Evolutionary conservation across 2,329 filamentous ascomycete species (phyloP).

Genomic region (Boeremia exigua): DNA sequence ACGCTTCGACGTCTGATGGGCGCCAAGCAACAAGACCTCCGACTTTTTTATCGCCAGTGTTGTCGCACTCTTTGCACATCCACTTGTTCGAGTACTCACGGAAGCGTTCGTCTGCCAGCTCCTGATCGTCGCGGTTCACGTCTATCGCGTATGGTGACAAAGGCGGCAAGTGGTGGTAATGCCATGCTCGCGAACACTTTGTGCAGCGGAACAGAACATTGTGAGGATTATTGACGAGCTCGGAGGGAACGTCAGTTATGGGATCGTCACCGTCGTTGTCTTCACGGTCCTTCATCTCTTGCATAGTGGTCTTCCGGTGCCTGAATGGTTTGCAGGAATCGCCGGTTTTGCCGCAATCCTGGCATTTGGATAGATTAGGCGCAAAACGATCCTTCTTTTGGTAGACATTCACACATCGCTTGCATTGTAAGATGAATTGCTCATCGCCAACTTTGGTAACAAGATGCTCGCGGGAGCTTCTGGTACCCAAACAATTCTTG

Average conservation of each 20-base stretch:
- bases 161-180: conserved; percentile 80
- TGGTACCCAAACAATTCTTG: conserved; percentile 77
- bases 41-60: conserved; percentile 67
- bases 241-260: conserved; percentile 65
- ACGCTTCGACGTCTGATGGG: conserved; percentile 65
- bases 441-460: conserved; percentile 82
- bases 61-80: conserved; percentile 79
- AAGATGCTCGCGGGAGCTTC: conserved; percentile 79
- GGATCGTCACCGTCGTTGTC: conserved; percentile 83
- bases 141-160: conserved; percentile 52
- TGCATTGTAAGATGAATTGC: conserved; percentile 88
- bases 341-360: conserved; percentile 70
- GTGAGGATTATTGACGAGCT: conserved; percentile 74
- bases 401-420: conserved; percentile 75
- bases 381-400: conserved; percentile 71
- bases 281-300: conserved; percentile 83
- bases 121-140: conserved; percentile 52
- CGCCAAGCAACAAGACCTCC: conserved; percentile 88
- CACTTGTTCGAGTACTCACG: conserved; percentile 76
- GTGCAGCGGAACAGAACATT: conserved; percentile 85
- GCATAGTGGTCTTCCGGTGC: conserved; percentile 71
- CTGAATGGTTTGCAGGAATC: conserved; percentile 77
- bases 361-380: conserved; percentile 75
- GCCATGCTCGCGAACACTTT: conserved; percentile 78
- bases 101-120: conserved; percentile 67